Conservation (phyloP, 2,329 filamentous ascomycete genomes). For the Neofusicoccum laricinum region DNA sequence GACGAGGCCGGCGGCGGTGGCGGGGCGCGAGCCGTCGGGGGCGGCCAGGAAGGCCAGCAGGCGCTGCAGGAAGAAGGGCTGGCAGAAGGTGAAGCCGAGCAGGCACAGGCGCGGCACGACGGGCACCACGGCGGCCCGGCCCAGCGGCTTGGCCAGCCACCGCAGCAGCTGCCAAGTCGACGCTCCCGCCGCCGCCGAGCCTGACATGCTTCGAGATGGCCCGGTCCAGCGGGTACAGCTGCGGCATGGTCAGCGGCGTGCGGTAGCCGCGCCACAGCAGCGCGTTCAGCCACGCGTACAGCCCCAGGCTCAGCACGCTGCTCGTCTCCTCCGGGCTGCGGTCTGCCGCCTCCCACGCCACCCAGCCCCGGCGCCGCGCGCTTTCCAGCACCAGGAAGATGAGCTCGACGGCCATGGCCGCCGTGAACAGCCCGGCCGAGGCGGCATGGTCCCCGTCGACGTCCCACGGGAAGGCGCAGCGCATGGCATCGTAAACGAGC, state of each 20-base stretch:
- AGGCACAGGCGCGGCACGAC: not conserved
- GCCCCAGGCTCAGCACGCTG: conserved; percentile 46
- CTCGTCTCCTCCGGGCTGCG: conserved; percentile 52
- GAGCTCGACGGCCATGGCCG: conserved; percentile 35
- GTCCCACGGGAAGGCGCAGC: conserved; percentile 25
- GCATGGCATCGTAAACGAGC: conserved; percentile 25
- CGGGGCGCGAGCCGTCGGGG: not conserved
- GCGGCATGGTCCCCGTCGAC: conserved; percentile 19
- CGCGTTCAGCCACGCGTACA: conserved; percentile 56
- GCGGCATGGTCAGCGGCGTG: conserved; percentile 37
- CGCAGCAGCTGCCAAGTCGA: conserved; percentile 28
- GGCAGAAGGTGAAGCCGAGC: conserved; percentile 19
- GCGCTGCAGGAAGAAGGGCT: conserved; percentile 26
- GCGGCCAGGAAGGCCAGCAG: conserved; percentile 23
- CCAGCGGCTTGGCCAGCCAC: conserved; percentile 21
- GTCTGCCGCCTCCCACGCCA: conserved; percentile 37
- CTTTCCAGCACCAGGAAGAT: conserved; percentile 46
- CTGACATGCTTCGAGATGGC: conserved; percentile 29
- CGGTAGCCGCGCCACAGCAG: conserved; percentile 50
- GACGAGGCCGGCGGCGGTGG: conserved; percentile 25
- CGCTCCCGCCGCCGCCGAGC: conserved; percentile 28
- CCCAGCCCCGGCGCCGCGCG: conserved; percentile 42
- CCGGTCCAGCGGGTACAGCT: conserved; percentile 47
- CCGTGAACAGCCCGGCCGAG: conserved; percentile 23
- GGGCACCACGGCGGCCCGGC: conserved; percentile 16